phyloP scores from a whole-genome alignment of 345 rosid genomes.

The Rhizophora apiculata region DNA sequence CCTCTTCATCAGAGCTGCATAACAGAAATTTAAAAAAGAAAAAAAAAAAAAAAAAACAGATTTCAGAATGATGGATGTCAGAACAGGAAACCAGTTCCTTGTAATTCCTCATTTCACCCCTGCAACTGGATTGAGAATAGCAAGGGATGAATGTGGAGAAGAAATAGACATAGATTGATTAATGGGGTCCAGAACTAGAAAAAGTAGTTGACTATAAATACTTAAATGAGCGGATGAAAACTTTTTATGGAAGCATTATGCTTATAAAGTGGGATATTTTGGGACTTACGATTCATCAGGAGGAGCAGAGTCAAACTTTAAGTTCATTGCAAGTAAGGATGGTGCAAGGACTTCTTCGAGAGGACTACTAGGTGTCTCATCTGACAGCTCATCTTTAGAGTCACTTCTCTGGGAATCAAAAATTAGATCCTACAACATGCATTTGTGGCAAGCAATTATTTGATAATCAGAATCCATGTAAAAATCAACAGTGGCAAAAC shows the following conservation, averaged over 20 bases:
- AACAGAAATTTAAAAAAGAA: not conserved
- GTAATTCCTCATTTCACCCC: not conserved
- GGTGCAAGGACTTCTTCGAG: constrained; percentile 70
- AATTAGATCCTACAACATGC: constrained; percentile 48
- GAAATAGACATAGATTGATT: not conserved
- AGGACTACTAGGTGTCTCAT: constrained; percentile 48
- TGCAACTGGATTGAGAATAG: not conserved
- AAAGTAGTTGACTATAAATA: not conserved
- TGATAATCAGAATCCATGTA: not conserved
- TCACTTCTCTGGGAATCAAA: constrained; percentile 45
- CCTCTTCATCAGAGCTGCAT: constrained; percentile 55
- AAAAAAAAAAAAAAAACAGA: not conserved
- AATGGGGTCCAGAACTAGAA: not conserved
- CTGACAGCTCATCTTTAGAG: constrained; percentile 41
- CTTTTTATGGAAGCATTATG: too few species aligned
- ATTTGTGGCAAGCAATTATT: not conserved
- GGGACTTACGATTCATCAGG: constrained; percentile 46
- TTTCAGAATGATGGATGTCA: not conserved
- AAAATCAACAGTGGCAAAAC: not conserved
- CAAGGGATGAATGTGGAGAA: constrained; percentile 4
- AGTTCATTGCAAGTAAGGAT: constrained; percentile 59
- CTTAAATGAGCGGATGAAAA: not conserved
- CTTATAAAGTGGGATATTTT: not conserved
- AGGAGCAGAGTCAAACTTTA: constrained; percentile 61
- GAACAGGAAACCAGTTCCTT: not conserved